Percentiles rank a stretch among this genome's conserved stretches.
These are phyloP conservation scores for Polygonum maritimum DNA, from an alignment of 148 eudicot genomes.

Conservation along the genomic window DNA sequence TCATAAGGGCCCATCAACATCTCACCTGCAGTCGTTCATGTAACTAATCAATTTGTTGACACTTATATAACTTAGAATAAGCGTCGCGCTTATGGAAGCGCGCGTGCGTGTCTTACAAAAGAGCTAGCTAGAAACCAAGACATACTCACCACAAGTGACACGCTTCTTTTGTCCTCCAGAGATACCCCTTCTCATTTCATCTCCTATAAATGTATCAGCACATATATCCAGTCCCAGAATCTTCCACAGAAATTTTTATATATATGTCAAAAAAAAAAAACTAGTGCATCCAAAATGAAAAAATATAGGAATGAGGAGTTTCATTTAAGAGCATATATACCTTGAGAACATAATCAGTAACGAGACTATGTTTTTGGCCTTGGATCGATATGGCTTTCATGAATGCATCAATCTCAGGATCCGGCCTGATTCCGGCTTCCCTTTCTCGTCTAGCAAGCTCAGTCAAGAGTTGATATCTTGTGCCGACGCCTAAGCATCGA, in stretches of 20 bases:
- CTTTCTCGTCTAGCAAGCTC: slow-evolving; percentile 53
- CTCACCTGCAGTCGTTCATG: slow-evolving; percentile 40
- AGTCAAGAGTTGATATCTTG: slow-evolving; percentile 43
- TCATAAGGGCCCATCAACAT: slow-evolving; percentile 81
- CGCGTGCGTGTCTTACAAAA: neutral
- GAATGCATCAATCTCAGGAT: slow-evolving; percentile 66
- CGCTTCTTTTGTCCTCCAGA: slow-evolving; percentile 97
- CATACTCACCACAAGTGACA: slow-evolving; percentile 58
- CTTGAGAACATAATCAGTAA: slow-evolving; percentile 75
- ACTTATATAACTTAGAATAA: neutral
- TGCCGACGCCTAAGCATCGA: slow-evolving; percentile 71
- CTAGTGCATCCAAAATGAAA: too few species aligned
- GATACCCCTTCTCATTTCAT: slow-evolving; percentile 80
- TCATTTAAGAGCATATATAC: slow-evolving; percentile 9
- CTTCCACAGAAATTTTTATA: slow-evolving; percentile 16
- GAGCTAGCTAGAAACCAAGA: too few species aligned
- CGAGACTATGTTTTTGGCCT: slow-evolving; percentile 52
- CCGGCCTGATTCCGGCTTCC: slow-evolving; percentile 60
- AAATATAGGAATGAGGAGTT: neutral
- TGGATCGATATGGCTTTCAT: slow-evolving; percentile 59
- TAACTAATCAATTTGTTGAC: neutral
- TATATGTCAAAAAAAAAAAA: too few species aligned
- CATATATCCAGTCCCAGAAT: slow-evolving; percentile 62
- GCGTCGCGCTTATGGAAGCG: neutral
- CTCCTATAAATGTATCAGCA: slow-evolving; percentile 61